Evolutionary conservation across 257 asterid species (phyloP), one percentile per base, ranked within the genome.

Genomic region (Eustoma russellianum): DNA sequence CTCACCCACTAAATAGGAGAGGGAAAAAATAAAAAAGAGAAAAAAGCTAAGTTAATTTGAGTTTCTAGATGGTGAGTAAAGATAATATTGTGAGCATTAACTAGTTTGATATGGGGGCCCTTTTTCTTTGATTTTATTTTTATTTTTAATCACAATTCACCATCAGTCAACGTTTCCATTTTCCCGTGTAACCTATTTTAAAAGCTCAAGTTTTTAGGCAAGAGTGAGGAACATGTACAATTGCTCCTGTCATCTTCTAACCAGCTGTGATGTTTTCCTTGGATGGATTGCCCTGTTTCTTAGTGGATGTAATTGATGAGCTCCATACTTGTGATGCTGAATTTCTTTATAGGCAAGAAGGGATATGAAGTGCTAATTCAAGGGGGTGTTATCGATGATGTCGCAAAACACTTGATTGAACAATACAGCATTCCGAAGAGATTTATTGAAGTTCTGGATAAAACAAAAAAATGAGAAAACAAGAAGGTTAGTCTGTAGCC

Each of bases 341-440:
- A 49, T 33, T 52, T 56, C 64, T 46, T 33, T 53, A 38, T 55
- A 89, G 97, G 97, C 61, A 90, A 80, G 66, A 90, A 86, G 76
- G 98, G 98, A 38, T 77, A 77, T 8, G 98, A 90, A 67, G 95
- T 90, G 56, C 75, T 90, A 72, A 78, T 90, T 64, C 98, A 90
- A 75, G 98, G 98, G 16, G 98, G 98, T 19, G 95, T 90, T 30
- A 83, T 90, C 62, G 94, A 86, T 70, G 91, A 82, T 83, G 85
- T 90, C 41, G 98, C 83, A 7, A 78, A 75, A 59, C 79, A 86
- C 77, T 79, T 90, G 44, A 79, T 90, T 46, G 95, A 90, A 61
- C 95, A 90, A 18, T 90, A 77, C 65, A 83, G 85, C 53, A 76
- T 90, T 58, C 94, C 83, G 45, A 90, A 86, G 83, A 78, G 80